Percentiles rank a stretch among this genome's conserved stretches.
Conservation (phyloP, 2,329 filamentous ascomycete species). For the Trichophyton verrucosum region DNA sequence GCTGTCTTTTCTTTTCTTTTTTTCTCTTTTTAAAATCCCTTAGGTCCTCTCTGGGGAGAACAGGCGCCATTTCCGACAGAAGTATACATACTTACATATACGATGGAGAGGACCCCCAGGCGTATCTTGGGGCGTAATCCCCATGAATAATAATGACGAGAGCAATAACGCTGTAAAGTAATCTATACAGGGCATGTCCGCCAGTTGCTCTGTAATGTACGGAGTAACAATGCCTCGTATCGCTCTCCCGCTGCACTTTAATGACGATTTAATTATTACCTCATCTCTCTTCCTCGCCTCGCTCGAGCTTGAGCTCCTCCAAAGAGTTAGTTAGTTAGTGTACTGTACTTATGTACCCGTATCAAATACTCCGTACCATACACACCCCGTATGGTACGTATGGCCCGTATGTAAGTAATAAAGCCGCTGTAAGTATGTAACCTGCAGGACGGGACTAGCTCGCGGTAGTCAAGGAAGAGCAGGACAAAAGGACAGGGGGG, state of each 20-base stretch:
- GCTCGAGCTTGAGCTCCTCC: neutral
- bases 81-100: too few species aligned
- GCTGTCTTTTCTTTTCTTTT: neutral
- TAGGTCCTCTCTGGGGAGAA: neutral
- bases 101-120: neutral
- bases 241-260: neutral
- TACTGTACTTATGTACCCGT: neutral
- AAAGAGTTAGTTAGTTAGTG: neutral
- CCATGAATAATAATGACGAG: neutral
- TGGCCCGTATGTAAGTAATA: too few species aligned
- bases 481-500: neutral
- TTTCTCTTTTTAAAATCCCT: neutral
- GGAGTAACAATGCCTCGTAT: neutral
- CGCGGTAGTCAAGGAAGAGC: neutral
- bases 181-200: neutral
- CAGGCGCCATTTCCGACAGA: slow-evolving; percentile 3
- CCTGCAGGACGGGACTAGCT: slow-evolving; percentile 3
- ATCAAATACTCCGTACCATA: too few species aligned
- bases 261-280: neutral
- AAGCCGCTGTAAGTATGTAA: neutral
- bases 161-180: neutral
- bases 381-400: neutral
- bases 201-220: neutral
- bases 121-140: neutral
- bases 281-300: neutral